A percentile compares a stretch with the other conserved stretches of the same genome.
These are phyloP conservation scores for Vanrija humicola DNA, from an alignment of 1,284 basidiomycete genomes.

Conservation along the genomic window DNA sequence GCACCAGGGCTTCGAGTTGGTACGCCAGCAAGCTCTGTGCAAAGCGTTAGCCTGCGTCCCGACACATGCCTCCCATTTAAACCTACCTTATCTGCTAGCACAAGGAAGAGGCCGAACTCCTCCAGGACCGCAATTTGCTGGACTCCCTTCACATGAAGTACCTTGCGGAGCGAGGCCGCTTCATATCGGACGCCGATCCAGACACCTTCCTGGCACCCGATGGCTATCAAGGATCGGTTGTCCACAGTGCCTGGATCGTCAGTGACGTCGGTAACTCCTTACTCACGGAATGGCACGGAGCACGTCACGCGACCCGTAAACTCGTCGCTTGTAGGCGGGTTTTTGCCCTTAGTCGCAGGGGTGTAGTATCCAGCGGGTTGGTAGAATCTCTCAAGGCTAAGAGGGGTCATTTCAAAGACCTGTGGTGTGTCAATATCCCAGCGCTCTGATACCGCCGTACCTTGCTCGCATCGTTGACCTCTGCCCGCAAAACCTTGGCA, in stretches of 20 bases:
- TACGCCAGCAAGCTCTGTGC: conserved; percentile 60
- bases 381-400: conserved; percentile 79
- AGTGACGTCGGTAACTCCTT: not conserved
- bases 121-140: conserved; percentile 92
- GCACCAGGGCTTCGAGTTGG: conserved; percentile 91
- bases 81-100: conserved; percentile 79
- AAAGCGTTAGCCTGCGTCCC: not conserved
- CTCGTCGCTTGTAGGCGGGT: conserved; percentile 61
- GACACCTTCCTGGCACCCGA: conserved; percentile 91
- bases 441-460: conserved; percentile 39
- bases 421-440: conserved; percentile 3
- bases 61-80: conserved; percentile 14
- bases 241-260: conserved; percentile 66
- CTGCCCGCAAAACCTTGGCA: conserved; percentile 74
- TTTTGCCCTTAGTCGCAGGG: conserved; percentile 25
- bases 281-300: conserved; percentile 84
- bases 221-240: conserved; percentile 76
- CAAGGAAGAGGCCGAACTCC: conserved; percentile 91
- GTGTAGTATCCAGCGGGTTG: conserved; percentile 58
- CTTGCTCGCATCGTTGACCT: conserved; percentile 86
- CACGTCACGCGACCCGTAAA: conserved; percentile 89
- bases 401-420: conserved; percentile 78
- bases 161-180: conserved; percentile 77
- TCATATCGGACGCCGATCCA: conserved; percentile 94
- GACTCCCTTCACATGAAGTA: conserved; percentile 82